Conservation (phyloP, 139 green algal species). For the Spirogloea muscicola region DNA sequence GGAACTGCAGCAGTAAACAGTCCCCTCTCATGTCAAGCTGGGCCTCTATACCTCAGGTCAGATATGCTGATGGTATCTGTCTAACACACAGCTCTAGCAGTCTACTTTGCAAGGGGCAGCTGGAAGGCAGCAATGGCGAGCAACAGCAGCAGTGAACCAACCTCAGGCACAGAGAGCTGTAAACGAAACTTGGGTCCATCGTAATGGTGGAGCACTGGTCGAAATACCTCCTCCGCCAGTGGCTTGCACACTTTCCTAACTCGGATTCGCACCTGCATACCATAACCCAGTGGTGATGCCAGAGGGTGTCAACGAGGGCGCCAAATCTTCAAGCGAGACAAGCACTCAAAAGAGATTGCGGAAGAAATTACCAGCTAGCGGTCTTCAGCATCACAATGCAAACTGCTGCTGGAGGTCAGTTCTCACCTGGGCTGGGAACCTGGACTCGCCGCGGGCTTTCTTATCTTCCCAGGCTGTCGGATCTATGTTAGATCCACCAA, state of each 20-base stretch:
- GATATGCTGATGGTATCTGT: too few species aligned
- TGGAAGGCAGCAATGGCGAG: too few species aligned
- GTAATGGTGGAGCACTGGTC: constrained; percentile 37
- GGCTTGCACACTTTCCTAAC: constrained; percentile 20
- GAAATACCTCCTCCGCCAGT: constrained; percentile 34
- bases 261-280: constrained; percentile 31
- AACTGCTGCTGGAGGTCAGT: not conserved
- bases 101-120: too few species aligned
- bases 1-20: too few species aligned
- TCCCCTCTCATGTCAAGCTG: too few species aligned
- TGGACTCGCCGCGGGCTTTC: constrained; percentile 28
- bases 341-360: too few species aligned
- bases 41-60: too few species aligned
- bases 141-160: too few species aligned
- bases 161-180: constrained; percentile 30
- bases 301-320: too few species aligned
- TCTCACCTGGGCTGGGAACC: constrained; percentile 37
- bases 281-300: too few species aligned
- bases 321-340: too few species aligned
- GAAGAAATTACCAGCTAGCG: not conserved
- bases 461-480: constrained; percentile 41
- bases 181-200: constrained; percentile 40
- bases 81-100: too few species aligned
- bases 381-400: not conserved
- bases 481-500: constrained; percentile 37